A percentile compares a stretch with the other conserved stretches of the same genome.
Conservation (phyloP, 768 basidiomycete species). For the Rossbeevera mucosa region DNA sequence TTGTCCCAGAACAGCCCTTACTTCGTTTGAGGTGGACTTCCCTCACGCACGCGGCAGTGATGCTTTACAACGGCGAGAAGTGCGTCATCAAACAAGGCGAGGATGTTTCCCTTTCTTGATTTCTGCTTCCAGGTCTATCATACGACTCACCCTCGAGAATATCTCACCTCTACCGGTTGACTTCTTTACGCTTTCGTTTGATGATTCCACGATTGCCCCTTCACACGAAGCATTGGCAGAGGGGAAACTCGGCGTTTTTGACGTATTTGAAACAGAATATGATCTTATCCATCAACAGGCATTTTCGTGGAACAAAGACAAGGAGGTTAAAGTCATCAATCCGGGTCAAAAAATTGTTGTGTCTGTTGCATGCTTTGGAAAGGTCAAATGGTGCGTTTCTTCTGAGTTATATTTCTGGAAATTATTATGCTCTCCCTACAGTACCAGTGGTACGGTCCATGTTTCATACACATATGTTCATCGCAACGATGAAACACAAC, state of each 20-base stretch:
- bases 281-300: constrained; percentile 72
- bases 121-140: constrained; percentile 54
- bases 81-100: constrained; percentile 33
- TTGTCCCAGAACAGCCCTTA: constrained; percentile 84
- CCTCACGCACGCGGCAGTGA: constrained; percentile 89
- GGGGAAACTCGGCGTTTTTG: constrained; percentile 73
- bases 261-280: constrained; percentile 88
- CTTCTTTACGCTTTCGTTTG: constrained; percentile 81
- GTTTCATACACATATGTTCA: constrained; percentile 77
- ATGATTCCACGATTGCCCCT: constrained; percentile 81
- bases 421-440: constrained; percentile 28
- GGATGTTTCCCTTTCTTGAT: not conserved
- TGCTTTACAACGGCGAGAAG: constrained; percentile 95
- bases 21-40: constrained; percentile 83
- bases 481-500: constrained; percentile 33
- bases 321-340: constrained; percentile 45
- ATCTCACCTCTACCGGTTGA: constrained; percentile 78
- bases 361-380: constrained; percentile 75
- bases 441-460: constrained; percentile 73
- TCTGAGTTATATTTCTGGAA: not conserved
- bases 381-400: constrained; percentile 79
- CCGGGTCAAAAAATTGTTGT: constrained; percentile 71
- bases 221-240: constrained; percentile 76
- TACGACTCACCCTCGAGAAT: constrained; percentile 88
- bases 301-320: constrained; percentile 62